Percentiles rank a stretch among this genome's conserved stretches.
Evolutionary conservation across 2,329 filamentous ascomycete species (phyloP).

Genomic region (Aureobasidium sp.): DNA sequence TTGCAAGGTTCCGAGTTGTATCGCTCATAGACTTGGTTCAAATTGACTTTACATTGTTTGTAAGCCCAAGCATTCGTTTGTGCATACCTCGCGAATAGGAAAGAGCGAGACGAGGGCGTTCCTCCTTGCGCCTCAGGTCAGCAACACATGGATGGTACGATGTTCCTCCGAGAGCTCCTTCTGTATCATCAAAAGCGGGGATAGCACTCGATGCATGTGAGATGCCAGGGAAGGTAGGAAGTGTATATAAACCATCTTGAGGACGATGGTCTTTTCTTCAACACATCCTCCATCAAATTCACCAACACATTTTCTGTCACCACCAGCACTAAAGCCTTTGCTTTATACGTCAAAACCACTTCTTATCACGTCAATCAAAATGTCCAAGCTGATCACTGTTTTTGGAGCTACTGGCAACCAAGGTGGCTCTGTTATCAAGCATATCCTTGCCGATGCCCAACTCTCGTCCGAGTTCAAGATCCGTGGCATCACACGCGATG

Average conservation of each 20-base stretch:
- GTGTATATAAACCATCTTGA: background rate
- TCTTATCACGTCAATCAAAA: background rate
- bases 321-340: background rate
- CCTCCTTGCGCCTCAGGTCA: background rate
- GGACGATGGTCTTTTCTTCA: background rate
- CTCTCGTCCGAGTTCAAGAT: slow-evolving; percentile 42
- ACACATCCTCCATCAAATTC: background rate
- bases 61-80: background rate
- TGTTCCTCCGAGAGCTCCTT: background rate
- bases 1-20: background rate
- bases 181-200: background rate
- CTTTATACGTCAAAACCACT: background rate
- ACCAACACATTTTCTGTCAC: too few species aligned
- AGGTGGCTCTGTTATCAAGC: slow-evolving; percentile 47
- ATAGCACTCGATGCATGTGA: background rate
- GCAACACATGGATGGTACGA: background rate
- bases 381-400: slow-evolving; percentile 30
- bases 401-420: slow-evolving; percentile 55
- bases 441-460: slow-evolving; percentile 34
- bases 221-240: background rate
- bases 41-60: background rate
- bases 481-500: slow-evolving; percentile 48
- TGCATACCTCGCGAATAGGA: background rate
- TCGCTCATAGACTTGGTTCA: background rate
- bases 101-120: background rate